Conservation (phyloP, 1,284 basidiomycete species). For the Cutaneotrichosporon sp. region DNA sequence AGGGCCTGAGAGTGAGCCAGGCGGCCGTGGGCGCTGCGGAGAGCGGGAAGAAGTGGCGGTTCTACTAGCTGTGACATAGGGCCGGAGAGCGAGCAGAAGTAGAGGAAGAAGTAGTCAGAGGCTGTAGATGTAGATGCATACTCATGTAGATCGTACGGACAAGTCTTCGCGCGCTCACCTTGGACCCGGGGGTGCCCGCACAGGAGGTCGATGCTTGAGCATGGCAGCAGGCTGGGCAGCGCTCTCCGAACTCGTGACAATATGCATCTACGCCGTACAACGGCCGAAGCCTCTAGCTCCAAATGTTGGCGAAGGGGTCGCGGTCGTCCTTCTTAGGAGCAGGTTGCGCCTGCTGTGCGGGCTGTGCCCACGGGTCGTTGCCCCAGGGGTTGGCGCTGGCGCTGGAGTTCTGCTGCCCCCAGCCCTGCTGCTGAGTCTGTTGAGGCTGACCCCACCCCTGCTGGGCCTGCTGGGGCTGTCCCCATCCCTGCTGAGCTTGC, state of each 20-base stretch:
- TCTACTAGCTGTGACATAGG: background rate
- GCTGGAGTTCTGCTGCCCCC: background rate
- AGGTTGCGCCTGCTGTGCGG: slow-evolving; percentile 16
- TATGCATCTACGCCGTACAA: slow-evolving; percentile 11
- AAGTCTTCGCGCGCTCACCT: no score
- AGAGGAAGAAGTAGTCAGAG: no score
- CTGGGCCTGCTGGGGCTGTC: slow-evolving; percentile 16
- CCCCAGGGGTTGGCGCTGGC: slow-evolving; percentile 2
- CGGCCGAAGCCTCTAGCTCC: slow-evolving; percentile 11
- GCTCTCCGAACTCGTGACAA: no score
- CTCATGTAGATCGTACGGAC: background rate
- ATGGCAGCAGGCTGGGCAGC: no score
- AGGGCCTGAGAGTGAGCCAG: background rate
- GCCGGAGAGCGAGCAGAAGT: no score
- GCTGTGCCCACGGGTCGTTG: slow-evolving; percentile 32
- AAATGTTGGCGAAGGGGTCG: slow-evolving; percentile 26
- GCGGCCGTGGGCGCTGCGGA: background rate
- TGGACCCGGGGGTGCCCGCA: no score
- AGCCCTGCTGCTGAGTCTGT: slow-evolving; percentile 6
- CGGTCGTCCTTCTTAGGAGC: slow-evolving; percentile 38
- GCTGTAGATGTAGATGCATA: slow-evolving; percentile 1
- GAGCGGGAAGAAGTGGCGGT: background rate
- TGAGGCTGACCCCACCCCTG: slow-evolving; percentile 12
- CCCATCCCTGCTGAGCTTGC: background rate
- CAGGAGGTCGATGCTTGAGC: no score